Conservation (phyloP, 495 filamentous ascomycete species). For the Penicillium malachiteum region DNA sequence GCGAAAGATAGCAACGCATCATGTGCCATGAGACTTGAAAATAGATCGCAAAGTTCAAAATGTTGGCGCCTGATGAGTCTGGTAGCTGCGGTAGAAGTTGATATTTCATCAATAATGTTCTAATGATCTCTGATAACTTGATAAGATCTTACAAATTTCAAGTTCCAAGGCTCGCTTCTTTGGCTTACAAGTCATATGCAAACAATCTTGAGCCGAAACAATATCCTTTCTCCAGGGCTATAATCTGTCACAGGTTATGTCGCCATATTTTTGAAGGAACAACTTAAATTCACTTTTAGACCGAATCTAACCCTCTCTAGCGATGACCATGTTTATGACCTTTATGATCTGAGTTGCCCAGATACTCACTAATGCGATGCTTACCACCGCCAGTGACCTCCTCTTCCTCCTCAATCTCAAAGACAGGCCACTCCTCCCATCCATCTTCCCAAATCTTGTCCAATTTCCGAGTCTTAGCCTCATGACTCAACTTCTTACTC, state of each 20-base stretch:
- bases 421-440: conserved; percentile 53
- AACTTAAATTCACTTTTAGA: not conserved
- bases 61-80: not conserved
- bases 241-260: too few species aligned
- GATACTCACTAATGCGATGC: conserved; percentile 31
- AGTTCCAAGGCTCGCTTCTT: too few species aligned
- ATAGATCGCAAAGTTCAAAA: not conserved
- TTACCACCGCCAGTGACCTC: conserved; percentile 28
- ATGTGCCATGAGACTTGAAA: not conserved
- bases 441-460: conserved; percentile 53
- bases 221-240: too few species aligned
- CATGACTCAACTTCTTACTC: conserved; percentile 27
- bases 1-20: not conserved
- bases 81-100: too few species aligned
- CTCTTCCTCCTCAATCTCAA: conserved; percentile 40
- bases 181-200: too few species aligned
- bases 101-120: too few species aligned
- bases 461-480: conserved; percentile 38
- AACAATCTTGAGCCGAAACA: too few species aligned
- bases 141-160: too few species aligned
- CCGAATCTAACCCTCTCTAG: not conserved
- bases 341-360: conserved; percentile 43
- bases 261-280: too few species aligned
- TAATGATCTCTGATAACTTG: not conserved
- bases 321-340: conserved; percentile 24